Evolutionary conservation across 1,284 basidiomycete species (phyloP), one percentile per base, ranked within the genome.

Genomic region (Pseudozyma tsukubaensis): DNA sequence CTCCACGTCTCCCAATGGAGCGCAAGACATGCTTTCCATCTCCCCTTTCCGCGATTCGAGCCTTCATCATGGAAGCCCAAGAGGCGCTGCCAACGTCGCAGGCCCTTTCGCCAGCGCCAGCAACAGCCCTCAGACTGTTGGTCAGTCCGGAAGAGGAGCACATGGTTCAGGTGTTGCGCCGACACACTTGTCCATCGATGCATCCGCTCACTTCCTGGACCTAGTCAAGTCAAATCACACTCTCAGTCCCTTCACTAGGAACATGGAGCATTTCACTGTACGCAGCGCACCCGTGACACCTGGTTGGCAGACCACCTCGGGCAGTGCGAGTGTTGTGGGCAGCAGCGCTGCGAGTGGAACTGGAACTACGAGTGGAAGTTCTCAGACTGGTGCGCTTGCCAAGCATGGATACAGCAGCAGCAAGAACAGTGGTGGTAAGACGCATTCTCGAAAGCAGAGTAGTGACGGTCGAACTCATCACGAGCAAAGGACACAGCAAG

Each of bases 201-300:
- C 77, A 6, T 75, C 79, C 4, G 73, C 72, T 3, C 80, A 80
- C 59, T 72, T 82, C 43, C 58, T 78, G 45, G 79, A 80, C 56
- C 68, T 83, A 47, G 75, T 81, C 49, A 72, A 73, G 39, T 76
- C 77, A 12, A 82, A 80, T 40, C 81, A 83, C 45, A 83, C 81
- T 9, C 50, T 83, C 19, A 78, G 77, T 34, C 81, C 80, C 7
- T 83, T 76, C 53, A 81, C 81, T 7, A 67, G 76, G 24, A 72
- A 72, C 39, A 67, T 80, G 59, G 80, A 82, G 56, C 79, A 78
- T 19, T 77, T 82, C 16, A 77, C 80, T 4, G 76, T 83, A 45
- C 73, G 81, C 32, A 80, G 74, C 37, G 74, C 78, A 37, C 81
- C 81, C 0, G 76, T 72, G n/a, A 76, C 77, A 10, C 77, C 75